Base-by-base conservation (phyloP, 2,329 filamentous ascomycete species). In the Penicillium sp. region DNA sequence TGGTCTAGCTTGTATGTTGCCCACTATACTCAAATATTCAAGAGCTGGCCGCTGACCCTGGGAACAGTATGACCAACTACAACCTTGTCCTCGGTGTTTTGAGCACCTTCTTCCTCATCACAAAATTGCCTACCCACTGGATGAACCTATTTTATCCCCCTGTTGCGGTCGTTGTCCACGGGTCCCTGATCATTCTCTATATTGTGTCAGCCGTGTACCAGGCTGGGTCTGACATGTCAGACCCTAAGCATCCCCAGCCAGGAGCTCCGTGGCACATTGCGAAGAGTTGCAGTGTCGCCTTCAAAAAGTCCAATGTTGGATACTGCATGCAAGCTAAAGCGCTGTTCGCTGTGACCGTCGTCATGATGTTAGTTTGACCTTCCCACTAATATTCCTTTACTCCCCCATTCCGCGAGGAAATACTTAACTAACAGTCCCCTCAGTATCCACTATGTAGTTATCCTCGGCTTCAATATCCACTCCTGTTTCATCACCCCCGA, bases 211-310 rank as follows among this genome's bases (percentile, higher is more conserved):
- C 83, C 35, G 75, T 80, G 59, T 81, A 79, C 55, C 85, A 88
- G 69, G 82, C 81, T 12, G 79, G 80, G 43, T 78, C 81, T 51
- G 85, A 88, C 68, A 84, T 78, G 64, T 83, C 80, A 59, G 85
- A 88, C 66, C 79, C 81, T 1, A 64, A 74, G 1, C 81, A 82
- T 60, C 77, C 75, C 3, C 82, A 85, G 61, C 75, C 77, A 8
- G 84, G 85, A 33, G 72, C 83, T 19, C 83, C 85, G 8, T 88
- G 85, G 85, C 87, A 86, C 67, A 82, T 88, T 63, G 82, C 82
- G 52, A 86, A 86, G 71, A 82, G 75, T 63, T 88, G 85, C 74
- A 78, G 73, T 51, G 79, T 85, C 25, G 79, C 82, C 0, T 70
- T 72, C 6, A 70, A 77, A 42, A 73, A 75, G 47, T 76, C 74